Conservation (phyloP, 768 basidiomycete species). For the Tricholoma hemisulphureum region DNA sequence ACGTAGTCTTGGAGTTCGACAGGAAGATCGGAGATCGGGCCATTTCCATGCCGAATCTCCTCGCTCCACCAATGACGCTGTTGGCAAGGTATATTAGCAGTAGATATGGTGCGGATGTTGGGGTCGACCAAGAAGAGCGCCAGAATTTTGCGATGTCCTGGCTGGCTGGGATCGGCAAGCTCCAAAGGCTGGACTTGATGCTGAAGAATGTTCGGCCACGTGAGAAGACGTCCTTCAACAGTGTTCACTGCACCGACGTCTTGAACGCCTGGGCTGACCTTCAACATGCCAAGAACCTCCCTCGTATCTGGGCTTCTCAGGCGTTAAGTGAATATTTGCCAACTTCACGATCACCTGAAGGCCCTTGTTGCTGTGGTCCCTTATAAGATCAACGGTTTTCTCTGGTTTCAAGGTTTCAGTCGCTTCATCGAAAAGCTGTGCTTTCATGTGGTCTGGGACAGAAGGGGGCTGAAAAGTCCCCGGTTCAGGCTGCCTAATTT, state of each 20-base stretch:
- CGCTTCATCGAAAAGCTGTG: neutral
- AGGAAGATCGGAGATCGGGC: conserved; percentile 13
- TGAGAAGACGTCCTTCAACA: conserved; percentile 4
- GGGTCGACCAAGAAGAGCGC: conserved; percentile 27
- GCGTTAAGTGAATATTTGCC: conserved; percentile 32
- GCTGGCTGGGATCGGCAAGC: conserved; percentile 20
- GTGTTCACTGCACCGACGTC: conserved; percentile 24
- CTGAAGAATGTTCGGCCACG: conserved; percentile 5
- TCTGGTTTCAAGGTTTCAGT: neutral
- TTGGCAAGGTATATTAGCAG: conserved; percentile 7
- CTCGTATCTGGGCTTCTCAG: conserved; percentile 34
- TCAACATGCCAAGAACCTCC: conserved; percentile 42
- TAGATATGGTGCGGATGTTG: conserved; percentile 7
- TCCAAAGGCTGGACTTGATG: conserved; percentile 6
- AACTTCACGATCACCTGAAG: conserved; percentile 34
- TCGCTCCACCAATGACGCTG: conserved; percentile 29
- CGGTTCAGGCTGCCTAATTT: conserved; percentile 14
- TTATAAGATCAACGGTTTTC: conserved; percentile 5
- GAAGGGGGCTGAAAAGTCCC: conserved; percentile 7
- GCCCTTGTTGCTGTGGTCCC: conserved; percentile 10
- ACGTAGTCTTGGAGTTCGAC: conserved; percentile 24
- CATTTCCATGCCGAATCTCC: conserved; percentile 3
- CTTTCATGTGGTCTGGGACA: neutral
- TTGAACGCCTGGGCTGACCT: conserved; percentile 20
- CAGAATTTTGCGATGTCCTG: conserved; percentile 41